Conservation (phyloP, 345 rosid genomes). For the Populus ilicifolia region DNA sequence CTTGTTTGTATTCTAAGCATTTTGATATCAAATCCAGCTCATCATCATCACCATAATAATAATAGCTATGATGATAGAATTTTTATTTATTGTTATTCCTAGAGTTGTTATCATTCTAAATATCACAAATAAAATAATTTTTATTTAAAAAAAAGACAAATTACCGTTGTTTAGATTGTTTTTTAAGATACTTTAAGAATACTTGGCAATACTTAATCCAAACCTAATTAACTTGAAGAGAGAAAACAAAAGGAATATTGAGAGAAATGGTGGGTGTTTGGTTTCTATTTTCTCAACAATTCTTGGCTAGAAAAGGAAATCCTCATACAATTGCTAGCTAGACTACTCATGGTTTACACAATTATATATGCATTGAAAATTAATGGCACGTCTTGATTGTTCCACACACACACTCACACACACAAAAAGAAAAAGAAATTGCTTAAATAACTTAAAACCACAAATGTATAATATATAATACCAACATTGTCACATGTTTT, state of each 20-base stretch:
- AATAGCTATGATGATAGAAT: no score
- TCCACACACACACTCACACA: background rate
- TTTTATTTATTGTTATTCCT: no score
- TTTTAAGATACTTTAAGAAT: background rate
- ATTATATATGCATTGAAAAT: background rate
- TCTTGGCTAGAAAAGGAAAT: background rate
- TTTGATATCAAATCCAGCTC: no score
- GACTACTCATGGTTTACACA: background rate
- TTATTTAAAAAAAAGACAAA: no score
- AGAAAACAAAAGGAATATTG: background rate
- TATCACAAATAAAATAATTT: no score
- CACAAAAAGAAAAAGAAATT: background rate
- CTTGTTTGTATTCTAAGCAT: background rate
- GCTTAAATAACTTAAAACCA: background rate
- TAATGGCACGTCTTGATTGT: background rate
- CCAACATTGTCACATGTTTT: background rate
- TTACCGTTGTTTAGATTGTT: no score
- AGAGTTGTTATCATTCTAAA: no score
- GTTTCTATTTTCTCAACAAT: background rate
- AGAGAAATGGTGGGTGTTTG: background rate
- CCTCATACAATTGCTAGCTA: background rate
- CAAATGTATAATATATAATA: background rate
- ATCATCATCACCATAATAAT: no score
- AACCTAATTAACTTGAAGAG: no score
- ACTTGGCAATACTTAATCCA: no score